A percentile compares a stretch with the other conserved stretches of the same genome.
phyloP scores from a whole-genome alignment of 345 rosid species.

The Corchorus capsularis region DNA sequence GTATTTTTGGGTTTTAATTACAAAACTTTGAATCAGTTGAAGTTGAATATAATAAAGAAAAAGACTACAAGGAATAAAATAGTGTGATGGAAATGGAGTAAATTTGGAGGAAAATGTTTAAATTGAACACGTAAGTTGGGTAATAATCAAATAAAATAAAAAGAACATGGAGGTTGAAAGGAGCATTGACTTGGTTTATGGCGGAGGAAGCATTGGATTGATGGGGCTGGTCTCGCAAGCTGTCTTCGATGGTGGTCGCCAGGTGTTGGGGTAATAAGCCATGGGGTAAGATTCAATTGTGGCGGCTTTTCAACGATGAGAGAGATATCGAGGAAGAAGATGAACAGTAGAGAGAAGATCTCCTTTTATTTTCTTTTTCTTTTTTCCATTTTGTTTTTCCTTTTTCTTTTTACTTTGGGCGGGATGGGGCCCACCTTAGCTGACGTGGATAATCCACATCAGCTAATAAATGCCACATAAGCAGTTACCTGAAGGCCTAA shows the following conservation, averaged over 20 bases:
- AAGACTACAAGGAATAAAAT: slow-evolving; percentile 12
- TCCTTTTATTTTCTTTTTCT: no score
- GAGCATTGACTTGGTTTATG: slow-evolving; percentile 76
- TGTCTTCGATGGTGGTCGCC: slow-evolving; percentile 74
- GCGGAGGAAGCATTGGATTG: slow-evolving; percentile 80
- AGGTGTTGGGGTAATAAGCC: slow-evolving; percentile 64
- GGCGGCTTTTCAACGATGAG: no score
- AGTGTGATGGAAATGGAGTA: neutral
- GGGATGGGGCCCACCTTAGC: no score
- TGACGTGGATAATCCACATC: no score
- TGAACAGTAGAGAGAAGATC: no score
- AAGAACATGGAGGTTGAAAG: slow-evolving; percentile 57
- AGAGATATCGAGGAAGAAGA: no score
- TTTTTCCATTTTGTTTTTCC: no score
- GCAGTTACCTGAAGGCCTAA: no score
- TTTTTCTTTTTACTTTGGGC: no score
- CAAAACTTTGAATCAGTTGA: neutral
- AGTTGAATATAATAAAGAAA: neutral
- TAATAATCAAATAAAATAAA: slow-evolving; percentile 17
- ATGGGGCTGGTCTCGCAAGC: slow-evolving; percentile 76
- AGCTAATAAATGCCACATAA: no score
- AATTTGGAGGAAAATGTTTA: neutral
- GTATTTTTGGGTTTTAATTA: neutral
- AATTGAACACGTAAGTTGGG: slow-evolving; percentile 14
- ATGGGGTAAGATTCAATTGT: no score